Conservation (phyloP, 2,329 filamentous ascomycete genomes). For the Macrophomina pseudophaseolina region DNA sequence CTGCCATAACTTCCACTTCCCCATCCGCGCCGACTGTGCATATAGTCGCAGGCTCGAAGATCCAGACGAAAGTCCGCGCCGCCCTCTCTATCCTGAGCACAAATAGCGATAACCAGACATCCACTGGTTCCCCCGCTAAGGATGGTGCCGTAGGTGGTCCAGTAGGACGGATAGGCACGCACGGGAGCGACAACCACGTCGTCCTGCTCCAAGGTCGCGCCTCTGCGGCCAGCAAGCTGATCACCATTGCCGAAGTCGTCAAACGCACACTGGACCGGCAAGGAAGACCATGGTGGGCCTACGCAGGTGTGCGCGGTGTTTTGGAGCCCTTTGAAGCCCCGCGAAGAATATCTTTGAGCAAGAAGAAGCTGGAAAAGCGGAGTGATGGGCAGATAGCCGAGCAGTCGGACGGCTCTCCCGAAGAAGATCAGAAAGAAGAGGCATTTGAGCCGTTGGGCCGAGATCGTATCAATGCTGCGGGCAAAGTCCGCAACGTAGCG, state of each 20-base stretch:
- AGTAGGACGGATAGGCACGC: background rate
- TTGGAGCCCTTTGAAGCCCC: conserved; percentile 30
- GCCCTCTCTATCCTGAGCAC: conserved; percentile 2
- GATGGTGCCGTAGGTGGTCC: background rate
- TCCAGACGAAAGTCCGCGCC: conserved; percentile 22
- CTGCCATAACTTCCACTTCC: background rate
- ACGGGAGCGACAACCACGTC: background rate
- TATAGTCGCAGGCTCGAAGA: conserved; percentile 22
- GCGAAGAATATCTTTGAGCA: background rate
- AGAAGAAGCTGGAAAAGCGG: background rate
- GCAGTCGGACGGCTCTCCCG: background rate
- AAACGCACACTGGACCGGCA: conserved; percentile 47
- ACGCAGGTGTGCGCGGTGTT: conserved; percentile 37
- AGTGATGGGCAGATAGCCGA: background rate
- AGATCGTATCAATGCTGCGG: conserved; percentile 56
- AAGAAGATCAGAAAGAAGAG: conserved; percentile 44
- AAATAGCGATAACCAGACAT: background rate
- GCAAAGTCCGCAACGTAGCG: conserved; percentile 54
- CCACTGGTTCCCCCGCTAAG: background rate
- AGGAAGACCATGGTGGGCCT: conserved; percentile 53
- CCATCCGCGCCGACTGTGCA: conserved; percentile 1
- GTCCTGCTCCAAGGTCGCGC: conserved; percentile 7
- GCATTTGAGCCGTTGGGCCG: conserved; percentile 61
- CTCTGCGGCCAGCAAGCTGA: conserved; percentile 63
- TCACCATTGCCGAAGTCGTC: conserved; percentile 70